phyloP scores from a whole-genome alignment of 805 yeast genomes.

The Schwanniomyces yamadae region DNA sequence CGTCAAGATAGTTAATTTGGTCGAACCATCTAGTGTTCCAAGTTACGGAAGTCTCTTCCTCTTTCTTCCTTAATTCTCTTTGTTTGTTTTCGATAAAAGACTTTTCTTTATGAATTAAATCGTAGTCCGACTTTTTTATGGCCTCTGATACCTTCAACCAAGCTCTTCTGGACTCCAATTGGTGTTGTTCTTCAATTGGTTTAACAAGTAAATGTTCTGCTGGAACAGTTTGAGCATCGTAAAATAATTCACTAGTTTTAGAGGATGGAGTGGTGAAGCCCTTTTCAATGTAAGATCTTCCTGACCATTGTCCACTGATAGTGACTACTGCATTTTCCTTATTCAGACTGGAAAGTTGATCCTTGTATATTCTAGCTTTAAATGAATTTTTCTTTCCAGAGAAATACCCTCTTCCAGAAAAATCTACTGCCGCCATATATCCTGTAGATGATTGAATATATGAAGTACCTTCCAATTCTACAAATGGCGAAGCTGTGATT shows the following conservation, averaged over 20 bases:
- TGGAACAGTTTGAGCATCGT: conserved; percentile 53
- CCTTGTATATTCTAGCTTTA: conserved; percentile 76
- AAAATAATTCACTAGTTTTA: conserved; percentile 53
- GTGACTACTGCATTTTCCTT: conserved; percentile 72
- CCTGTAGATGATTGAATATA: conserved; percentile 82
- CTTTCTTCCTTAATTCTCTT: conserved; percentile 76
- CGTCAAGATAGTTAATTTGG: conserved; percentile 26
- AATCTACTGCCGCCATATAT: conserved; percentile 69
- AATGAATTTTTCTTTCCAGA: conserved; percentile 91
- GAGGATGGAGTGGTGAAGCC: conserved; percentile 49
- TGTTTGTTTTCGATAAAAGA: conserved; percentile 78
- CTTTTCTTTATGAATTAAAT: conserved; percentile 72
- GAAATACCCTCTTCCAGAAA: conserved; percentile 91
- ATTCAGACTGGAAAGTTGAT: conserved; percentile 44
- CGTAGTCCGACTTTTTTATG: conserved; percentile 70
- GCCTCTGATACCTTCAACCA: conserved; percentile 92
- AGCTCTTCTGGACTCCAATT: conserved; percentile 81
- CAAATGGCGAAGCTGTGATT: conserved; percentile 86
- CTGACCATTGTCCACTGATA: conserved; percentile 92
- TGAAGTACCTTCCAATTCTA: conserved; percentile 89
- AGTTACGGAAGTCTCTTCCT: conserved; percentile 55
- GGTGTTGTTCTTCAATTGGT: conserved; percentile 78
- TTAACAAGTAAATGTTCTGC: conserved; percentile 68
- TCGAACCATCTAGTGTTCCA: conserved; percentile 90
- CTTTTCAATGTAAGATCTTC: conserved; percentile 59